These are phyloP conservation scores for Orychophragmus violaceus DNA, from an alignment of 345 rosid species.

Conservation along the genomic window DNA sequence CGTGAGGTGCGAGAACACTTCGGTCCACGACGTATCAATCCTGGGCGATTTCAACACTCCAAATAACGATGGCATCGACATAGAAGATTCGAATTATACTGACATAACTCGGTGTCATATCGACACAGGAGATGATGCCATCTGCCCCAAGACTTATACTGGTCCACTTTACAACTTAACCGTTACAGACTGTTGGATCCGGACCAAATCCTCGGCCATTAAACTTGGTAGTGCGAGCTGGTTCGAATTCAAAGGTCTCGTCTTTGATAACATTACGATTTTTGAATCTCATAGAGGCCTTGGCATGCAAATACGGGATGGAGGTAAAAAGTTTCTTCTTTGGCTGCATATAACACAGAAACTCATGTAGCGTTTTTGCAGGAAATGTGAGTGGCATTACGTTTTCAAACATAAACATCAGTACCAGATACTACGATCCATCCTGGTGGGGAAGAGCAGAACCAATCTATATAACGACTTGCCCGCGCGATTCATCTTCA, in stretches of 20 bases:
- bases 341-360: background rate
- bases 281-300: conserved; percentile 85
- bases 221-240: conserved; percentile 93
- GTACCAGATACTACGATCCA: conserved; percentile 77
- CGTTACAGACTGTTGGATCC: conserved; percentile 77
- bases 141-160: conserved; percentile 76
- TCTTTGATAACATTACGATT: conserved; percentile 78
- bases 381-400: conserved; percentile 76
- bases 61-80: conserved; percentile 87
- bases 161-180: conserved; percentile 68
- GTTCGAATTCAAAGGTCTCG: conserved; percentile 60
- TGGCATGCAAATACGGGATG: conserved; percentile 84
- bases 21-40: conserved; percentile 63
- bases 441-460: conserved; percentile 99
- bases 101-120: conserved; percentile 63
- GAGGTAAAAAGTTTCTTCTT: conserved; percentile 46
- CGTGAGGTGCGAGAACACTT: conserved; percentile 58
- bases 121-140: conserved; percentile 90
- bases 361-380: conserved; percentile 27
- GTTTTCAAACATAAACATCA: conserved; percentile 79
- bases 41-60: conserved; percentile 84
- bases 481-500: conserved; percentile 44
- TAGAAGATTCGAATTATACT: conserved; percentile 82
- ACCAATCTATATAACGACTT: conserved; percentile 83
- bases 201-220: conserved; percentile 88